Conservation (phyloP, 805 yeast species). For the Nakazawaea holstii region DNA sequence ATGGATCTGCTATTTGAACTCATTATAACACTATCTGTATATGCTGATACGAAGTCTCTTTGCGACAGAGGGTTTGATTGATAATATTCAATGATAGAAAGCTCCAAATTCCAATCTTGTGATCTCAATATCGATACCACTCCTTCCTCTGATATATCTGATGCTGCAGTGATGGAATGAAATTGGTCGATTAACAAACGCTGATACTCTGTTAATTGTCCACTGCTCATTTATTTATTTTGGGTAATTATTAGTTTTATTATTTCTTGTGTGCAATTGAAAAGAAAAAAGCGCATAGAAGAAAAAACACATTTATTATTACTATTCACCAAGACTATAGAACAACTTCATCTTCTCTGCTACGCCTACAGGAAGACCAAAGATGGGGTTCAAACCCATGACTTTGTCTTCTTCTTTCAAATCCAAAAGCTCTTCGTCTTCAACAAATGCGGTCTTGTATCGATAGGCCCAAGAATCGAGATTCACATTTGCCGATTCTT, state of each 20-base stretch:
- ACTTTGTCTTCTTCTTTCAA: slow-evolving; percentile 18
- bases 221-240: slow-evolving; percentile 2
- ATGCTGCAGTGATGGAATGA: not conserved
- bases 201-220: slow-evolving; percentile 4
- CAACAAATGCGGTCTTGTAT: slow-evolving; percentile 16
- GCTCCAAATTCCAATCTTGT: slow-evolving; percentile 22
- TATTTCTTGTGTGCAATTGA: not conserved
- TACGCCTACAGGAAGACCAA: slow-evolving; percentile 46
- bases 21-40: slow-evolving; percentile 3
- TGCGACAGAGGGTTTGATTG: slow-evolving; percentile 16
- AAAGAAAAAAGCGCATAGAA: not conserved
- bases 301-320: not conserved
- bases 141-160: slow-evolving; percentile 13
- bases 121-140: slow-evolving; percentile 17
- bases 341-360: slow-evolving; percentile 22
- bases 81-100: slow-evolving; percentile 19
- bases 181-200: slow-evolving; percentile 1
- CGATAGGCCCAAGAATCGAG: slow-evolving; percentile 23
- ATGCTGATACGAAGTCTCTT: slow-evolving; percentile 6
- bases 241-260: not conserved
- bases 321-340: slow-evolving; percentile 11
- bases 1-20: slow-evolving; percentile 5
- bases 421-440: slow-evolving; percentile 16
- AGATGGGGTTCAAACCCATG: slow-evolving; percentile 46
- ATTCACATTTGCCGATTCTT: not conserved